A percentile compares a stretch with the other conserved stretches of the same genome.
These are phyloP conservation scores for Torulaspora globosa DNA, from an alignment of 1,139 yeast species.

Conservation along the genomic window DNA sequence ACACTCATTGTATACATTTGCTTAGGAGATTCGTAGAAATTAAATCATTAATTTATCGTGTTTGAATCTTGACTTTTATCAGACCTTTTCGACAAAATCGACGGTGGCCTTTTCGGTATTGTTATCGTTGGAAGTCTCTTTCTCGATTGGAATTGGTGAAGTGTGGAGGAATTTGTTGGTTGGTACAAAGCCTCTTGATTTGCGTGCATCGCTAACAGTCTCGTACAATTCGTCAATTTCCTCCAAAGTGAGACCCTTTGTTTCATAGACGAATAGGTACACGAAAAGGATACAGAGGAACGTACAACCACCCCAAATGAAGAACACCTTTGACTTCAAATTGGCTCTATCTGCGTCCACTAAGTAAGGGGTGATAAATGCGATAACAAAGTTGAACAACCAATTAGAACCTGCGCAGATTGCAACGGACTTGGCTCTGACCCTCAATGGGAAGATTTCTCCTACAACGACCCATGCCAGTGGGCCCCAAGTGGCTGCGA, in stretches of 20 bases:
- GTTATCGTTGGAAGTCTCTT: constrained; percentile 11
- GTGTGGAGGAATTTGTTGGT: constrained; percentile 10
- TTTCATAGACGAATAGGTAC: constrained; percentile 62
- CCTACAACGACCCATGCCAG: constrained; percentile 66
- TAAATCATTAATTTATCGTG: neutral
- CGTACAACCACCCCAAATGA: constrained; percentile 63
- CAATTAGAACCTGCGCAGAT: constrained; percentile 69
- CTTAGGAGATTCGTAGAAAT: neutral
- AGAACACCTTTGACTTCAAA: constrained; percentile 64
- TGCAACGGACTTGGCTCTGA: constrained; percentile 73
- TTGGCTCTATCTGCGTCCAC: constrained; percentile 45
- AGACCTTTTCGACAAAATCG: constrained; percentile 17
- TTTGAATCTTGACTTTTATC: neutral
- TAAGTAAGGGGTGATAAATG: constrained; percentile 64
- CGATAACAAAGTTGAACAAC: constrained; percentile 72
- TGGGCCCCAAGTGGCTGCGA: constrained; percentile 83
- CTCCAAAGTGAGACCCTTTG: constrained; percentile 66
- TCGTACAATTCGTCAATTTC: constrained; percentile 67
- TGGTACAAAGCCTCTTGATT: constrained; percentile 46
- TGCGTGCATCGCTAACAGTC: constrained; percentile 42
- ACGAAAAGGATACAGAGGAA: constrained; percentile 46
- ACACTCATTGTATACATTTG: neutral
- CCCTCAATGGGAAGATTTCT: constrained; percentile 72
- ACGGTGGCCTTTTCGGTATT: constrained; percentile 15
- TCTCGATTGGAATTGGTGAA: constrained; percentile 5